Evolutionary conservation across 2,329 filamentous ascomycete genomes (phyloP), one percentile per base, ranked within the genome.

Genomic region (Xylariales sp.): DNA sequence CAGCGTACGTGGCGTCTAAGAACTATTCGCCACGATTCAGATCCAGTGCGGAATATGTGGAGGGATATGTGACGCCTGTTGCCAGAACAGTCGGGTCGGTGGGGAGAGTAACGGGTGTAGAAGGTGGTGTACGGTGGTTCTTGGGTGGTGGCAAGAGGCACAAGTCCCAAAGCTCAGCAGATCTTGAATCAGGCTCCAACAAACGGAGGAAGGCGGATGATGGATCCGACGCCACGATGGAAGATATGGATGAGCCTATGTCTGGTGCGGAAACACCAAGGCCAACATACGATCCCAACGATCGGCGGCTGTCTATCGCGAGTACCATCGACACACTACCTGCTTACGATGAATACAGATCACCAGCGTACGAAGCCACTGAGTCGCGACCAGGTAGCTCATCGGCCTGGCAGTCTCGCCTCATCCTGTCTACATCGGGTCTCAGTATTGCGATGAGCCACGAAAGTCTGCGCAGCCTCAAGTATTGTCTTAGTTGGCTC

Each of bases 361-460:
- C 85, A 1, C 87, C 86, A 1, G 83, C 76, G 12, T 90, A 91
- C 51, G 82, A 84, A 39, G 83, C 87, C 2, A 60, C 64, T 21
- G 57, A 63, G 22, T 46, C 52, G 5, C 54, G 53, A 11, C 48
- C 54, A 7, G 48, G 50, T 33, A 53, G 51, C 7, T 46, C 53
- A 31, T 49, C 52, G 20, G 59, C 72, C 56, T 94, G 89, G 88
- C 87, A 86, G 46, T 87, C 86, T 9, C 82, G 89, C 11, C 70
- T 96, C 14, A 86, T 95, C 51, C 86, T 95, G 60, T 90, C 88
- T 4, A 96, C 91, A 0, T 95, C 89, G 1, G 91, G 89, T 0
- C 74, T 97, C 1, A 89, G 89, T 48, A 84, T 95, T 12, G 89
- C 93, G 1, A 88, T 98, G 76, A 94, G 86, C 54, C 85, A 94